A percentile compares a stretch with the other conserved stretches of the same genome.
These are phyloP conservation scores for Lepidium didymum DNA, from an alignment of 345 rosid species.

Conservation along the genomic window DNA sequence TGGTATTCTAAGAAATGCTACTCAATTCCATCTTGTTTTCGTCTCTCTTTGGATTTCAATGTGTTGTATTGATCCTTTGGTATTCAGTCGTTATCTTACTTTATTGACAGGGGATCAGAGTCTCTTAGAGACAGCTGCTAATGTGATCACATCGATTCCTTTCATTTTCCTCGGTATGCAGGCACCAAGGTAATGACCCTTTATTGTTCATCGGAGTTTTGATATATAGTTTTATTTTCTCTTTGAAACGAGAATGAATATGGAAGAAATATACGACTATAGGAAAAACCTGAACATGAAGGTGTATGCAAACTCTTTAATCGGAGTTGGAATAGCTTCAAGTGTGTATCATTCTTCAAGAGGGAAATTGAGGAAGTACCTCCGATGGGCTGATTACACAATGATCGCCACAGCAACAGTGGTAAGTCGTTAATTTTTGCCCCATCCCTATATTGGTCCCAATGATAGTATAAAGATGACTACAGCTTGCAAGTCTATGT, in stretches of 20 bases:
- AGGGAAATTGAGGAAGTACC: constrained; percentile 64
- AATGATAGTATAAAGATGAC: background rate
- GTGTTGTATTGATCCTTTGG: background rate
- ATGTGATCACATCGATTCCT: constrained; percentile 91
- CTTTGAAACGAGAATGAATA: background rate
- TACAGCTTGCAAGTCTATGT: background rate
- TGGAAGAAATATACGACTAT: background rate
- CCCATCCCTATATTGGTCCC: background rate
- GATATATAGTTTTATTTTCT: background rate
- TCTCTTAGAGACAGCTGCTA: constrained; percentile 65
- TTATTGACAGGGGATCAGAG: constrained; percentile 56
- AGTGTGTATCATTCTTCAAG: constrained; percentile 84
- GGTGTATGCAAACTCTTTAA: constrained; percentile 86
- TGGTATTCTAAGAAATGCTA: constrained; percentile 33
- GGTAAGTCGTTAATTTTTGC: constrained; percentile 36
- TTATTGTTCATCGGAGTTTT: background rate
- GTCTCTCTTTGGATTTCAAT: background rate
- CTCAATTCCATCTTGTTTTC: background rate
- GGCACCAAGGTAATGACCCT: constrained; percentile 64
- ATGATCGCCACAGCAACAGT: constrained; percentile 88
- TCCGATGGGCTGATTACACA: constrained; percentile 89
- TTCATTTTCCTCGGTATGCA: constrained; percentile 81
- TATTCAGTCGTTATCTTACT: background rate
- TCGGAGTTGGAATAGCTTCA: constrained; percentile 91
- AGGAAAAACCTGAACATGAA: constrained; percentile 69